Percentiles rank a stretch among this genome's conserved stretches.
phyloP scores from a whole-genome alignment of 78 protist species.

The Dictyostelium capitatum region DNA sequence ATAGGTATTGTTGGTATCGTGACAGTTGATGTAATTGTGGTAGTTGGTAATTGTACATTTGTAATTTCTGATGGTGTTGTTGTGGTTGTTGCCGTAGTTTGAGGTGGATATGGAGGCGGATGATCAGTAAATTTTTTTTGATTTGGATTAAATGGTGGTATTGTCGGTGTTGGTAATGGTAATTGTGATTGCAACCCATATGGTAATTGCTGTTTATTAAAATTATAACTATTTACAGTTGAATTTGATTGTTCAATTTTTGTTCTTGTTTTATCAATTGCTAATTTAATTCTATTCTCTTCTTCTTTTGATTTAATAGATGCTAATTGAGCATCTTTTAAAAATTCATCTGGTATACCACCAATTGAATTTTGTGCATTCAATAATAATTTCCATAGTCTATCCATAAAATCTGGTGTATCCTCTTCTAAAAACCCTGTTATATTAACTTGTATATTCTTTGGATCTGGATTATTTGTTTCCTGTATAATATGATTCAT shows the following conservation, averaged over 20 bases:
- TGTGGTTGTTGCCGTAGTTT: not conserved
- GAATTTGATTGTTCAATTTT: conserved; percentile 54
- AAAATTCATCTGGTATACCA: conserved; percentile 87
- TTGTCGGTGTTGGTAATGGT: not conserved
- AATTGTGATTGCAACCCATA: not conserved
- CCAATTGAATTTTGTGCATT: conserved; percentile 54
- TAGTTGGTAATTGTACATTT: not conserved
- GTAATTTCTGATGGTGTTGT: not conserved
- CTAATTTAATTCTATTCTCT: conserved; percentile 63
- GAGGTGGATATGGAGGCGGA: conserved; percentile 5
- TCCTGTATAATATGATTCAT: not conserved
- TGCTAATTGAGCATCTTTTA: conserved; percentile 67
- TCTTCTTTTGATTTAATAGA: conserved; percentile 65
- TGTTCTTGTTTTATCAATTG: conserved; percentile 23
- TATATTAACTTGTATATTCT: conserved; percentile 85
- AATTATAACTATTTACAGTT: not conserved
- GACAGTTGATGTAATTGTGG: not conserved
- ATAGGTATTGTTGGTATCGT: not conserved
- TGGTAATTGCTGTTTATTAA: not conserved
- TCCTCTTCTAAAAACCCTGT: conserved; percentile 89
- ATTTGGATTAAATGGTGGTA: not conserved
- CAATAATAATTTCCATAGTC: conserved; percentile 87
- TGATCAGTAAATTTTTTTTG: not conserved
- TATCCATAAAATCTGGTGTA: conserved; percentile 84
- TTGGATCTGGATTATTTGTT: conserved; percentile 72